phyloP scores from a whole-genome alignment of 179 eudicot genomes.

The Corrigiola litoralis region DNA sequence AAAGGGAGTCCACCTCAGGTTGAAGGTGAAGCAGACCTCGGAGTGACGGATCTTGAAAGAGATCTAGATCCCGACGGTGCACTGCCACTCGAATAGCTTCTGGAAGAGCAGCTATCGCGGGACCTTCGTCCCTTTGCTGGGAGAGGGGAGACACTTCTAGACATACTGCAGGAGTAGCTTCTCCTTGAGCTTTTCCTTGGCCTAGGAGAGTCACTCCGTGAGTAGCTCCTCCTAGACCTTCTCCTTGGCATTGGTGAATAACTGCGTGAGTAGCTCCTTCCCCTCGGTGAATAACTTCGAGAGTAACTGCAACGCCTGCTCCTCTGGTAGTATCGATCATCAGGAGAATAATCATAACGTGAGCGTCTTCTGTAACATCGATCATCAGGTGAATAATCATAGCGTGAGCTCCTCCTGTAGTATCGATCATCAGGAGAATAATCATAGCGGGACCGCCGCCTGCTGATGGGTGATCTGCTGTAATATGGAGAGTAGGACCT shows the following conservation, averaged over 20 bases:
- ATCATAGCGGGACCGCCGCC: slow-evolving; percentile 32
- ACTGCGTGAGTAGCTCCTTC: slow-evolving; percentile 54
- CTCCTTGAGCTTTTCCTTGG: slow-evolving; percentile 20
- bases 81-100: slow-evolving; percentile 45
- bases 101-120: slow-evolving; percentile 37
- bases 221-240: slow-evolving; percentile 29
- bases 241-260: slow-evolving; percentile 42
- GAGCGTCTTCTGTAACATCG: slow-evolving; percentile 11
- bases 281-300: slow-evolving; percentile 45
- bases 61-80: slow-evolving; percentile 42
- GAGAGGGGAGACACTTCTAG: slow-evolving; percentile 20
- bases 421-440: slow-evolving; percentile 42
- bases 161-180: slow-evolving; percentile 26
- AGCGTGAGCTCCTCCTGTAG: slow-evolving; percentile 27
- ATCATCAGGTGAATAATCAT: slow-evolving; percentile 24
- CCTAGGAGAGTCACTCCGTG: slow-evolving; percentile 22
- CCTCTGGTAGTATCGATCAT: slow-evolving; percentile 22
- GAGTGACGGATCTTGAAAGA: slow-evolving; percentile 37
- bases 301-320: slow-evolving; percentile 35
- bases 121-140: slow-evolving; percentile 26
- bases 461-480: slow-evolving; percentile 28
- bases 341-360: slow-evolving; percentile 40
- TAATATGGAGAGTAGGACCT: slow-evolving; percentile 32
- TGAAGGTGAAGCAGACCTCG: slow-evolving; percentile 41
- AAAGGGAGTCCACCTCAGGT: slow-evolving; percentile 19